Evolutionary conservation across 1,284 basidiomycete species (phyloP).

Genomic region (Puccinia polysora): DNA sequence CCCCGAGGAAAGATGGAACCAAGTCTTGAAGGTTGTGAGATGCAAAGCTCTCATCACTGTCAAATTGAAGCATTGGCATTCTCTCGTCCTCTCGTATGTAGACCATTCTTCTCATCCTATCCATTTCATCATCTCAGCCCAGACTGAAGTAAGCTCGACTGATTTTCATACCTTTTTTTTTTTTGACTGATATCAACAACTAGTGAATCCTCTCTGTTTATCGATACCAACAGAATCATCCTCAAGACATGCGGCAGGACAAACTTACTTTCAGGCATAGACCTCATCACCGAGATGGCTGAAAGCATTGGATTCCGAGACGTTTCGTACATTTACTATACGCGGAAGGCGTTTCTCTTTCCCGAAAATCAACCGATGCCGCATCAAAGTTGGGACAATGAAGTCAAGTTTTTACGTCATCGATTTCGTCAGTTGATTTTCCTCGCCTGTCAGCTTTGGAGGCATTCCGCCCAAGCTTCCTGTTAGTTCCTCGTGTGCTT

Average conservation of each 20-base stretch:
- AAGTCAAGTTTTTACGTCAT: slow-evolving; percentile 83
- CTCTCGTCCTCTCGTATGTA: slow-evolving; percentile 85
- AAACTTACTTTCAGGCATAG: slow-evolving; percentile 87
- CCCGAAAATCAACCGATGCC: slow-evolving; percentile 91
- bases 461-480: background rate
- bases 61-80: slow-evolving; percentile 80
- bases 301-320: slow-evolving; percentile 68
- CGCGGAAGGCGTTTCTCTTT: slow-evolving; percentile 98
- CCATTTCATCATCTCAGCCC: background rate
- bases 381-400: slow-evolving; percentile 88
- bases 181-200: background rate
- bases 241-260: slow-evolving; percentile 99
- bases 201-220: slow-evolving; percentile 96
- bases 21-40: slow-evolving; percentile 93
- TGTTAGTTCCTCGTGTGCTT: too few relatives aligned
- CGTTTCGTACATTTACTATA: slow-evolving; percentile 89
- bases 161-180: background rate
- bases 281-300: slow-evolving; percentile 86
- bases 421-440: slow-evolving; percentile 62
- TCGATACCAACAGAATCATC: slow-evolving; percentile 91
- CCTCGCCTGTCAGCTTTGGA: too few relatives aligned
- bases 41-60: slow-evolving; percentile 93
- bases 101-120: slow-evolving; percentile 12
- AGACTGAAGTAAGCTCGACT: background rate
- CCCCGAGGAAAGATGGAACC: slow-evolving; percentile 77